phyloP scores from a whole-genome alignment of 2,329 filamentous ascomycete genomes.

The Trichoderma polysporum region DNA sequence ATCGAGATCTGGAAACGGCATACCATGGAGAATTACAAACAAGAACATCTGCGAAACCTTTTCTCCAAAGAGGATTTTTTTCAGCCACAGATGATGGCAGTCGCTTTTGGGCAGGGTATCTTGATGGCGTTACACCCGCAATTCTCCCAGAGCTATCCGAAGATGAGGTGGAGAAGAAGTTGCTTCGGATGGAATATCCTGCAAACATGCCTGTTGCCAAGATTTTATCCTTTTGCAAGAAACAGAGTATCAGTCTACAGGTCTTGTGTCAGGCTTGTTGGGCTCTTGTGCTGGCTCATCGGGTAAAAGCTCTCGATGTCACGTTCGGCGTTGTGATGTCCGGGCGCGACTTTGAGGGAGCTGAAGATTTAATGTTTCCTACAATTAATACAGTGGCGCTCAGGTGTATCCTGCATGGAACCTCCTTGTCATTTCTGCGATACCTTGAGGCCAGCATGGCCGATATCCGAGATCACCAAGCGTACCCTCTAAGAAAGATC shows the following conservation, averaged over 20 bases:
- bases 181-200: constrained; percentile 24
- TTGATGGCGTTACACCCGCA: constrained; percentile 52
- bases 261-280: constrained; percentile 75
- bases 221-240: constrained; percentile 60
- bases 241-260: constrained; percentile 69
- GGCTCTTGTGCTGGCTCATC: constrained; percentile 66
- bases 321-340: constrained; percentile 81
- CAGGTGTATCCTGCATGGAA: constrained; percentile 70
- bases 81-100: constrained; percentile 26
- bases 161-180: not conserved
- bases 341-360: constrained; percentile 73
- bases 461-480: constrained; percentile 68
- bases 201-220: constrained; percentile 12
- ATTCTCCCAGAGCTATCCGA: constrained; percentile 27
- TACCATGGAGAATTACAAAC: constrained; percentile 50
- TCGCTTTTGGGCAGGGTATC: constrained; percentile 70
- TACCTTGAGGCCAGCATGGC: constrained; percentile 72
- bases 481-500: constrained; percentile 72
- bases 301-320: constrained; percentile 66
- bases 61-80: constrained; percentile 42
- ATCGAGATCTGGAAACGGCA: constrained; percentile 65
- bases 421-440: constrained; percentile 60
- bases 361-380: constrained; percentile 72
- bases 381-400: constrained; percentile 89
- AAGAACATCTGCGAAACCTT: constrained; percentile 50